Conservation (phyloP, 2,329 filamentous ascomycete genomes). For the Teratosphaeria viscida region DNA sequence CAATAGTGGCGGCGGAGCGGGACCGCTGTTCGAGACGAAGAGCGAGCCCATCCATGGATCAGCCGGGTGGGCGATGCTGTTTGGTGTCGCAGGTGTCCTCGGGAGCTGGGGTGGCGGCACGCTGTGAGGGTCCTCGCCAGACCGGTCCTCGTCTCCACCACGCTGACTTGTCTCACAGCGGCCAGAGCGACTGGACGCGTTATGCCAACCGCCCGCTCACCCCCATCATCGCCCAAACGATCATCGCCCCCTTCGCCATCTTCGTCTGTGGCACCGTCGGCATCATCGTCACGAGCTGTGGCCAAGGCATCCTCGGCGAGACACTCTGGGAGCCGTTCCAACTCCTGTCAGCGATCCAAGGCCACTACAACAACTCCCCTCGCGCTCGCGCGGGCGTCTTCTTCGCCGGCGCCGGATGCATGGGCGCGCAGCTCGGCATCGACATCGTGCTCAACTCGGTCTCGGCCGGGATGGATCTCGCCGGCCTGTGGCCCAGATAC, state of each 20-base stretch:
- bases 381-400: constrained; percentile 33
- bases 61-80: background rate
- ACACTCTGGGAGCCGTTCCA: background rate
- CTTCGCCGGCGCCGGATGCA: constrained; percentile 36
- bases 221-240: background rate
- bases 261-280: background rate
- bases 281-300: background rate
- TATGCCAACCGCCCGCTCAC: background rate
- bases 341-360: background rate
- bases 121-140: background rate
- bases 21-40: background rate
- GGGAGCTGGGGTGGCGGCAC: background rate
- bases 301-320: background rate
- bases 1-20: background rate
- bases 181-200: background rate
- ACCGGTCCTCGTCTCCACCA: background rate
- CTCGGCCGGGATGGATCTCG: constrained; percentile 45
- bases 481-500: constrained; percentile 32
- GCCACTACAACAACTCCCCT: background rate
- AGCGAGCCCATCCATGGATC: background rate
- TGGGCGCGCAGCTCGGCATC: constrained; percentile 37
- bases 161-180: background rate
- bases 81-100: background rate
- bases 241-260: background rate
- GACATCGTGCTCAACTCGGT: constrained; percentile 39